phyloP scores from a whole-genome alignment of 2,329 filamentous ascomycete genomes.

The Fusarium longipes region DNA sequence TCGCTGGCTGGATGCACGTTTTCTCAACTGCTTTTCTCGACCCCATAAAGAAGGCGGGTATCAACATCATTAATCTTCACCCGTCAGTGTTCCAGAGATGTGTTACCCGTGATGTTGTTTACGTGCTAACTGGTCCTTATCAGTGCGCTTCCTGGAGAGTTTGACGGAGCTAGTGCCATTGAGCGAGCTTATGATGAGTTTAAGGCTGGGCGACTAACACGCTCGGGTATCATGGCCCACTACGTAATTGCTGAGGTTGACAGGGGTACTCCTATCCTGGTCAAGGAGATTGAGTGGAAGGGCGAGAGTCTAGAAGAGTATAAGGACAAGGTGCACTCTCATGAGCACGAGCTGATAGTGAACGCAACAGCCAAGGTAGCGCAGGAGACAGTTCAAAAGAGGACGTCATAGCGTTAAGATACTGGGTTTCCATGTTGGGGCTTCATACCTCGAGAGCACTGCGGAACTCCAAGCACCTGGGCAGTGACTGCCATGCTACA shows the following conservation, averaged over 20 bases:
- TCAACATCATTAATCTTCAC: slow-evolving; percentile 85
- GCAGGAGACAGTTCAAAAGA: slow-evolving; percentile 51
- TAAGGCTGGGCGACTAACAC: slow-evolving; percentile 69
- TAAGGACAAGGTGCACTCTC: slow-evolving; percentile 76
- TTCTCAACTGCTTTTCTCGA: slow-evolving; percentile 76
- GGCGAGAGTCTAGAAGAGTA: slow-evolving; percentile 74
- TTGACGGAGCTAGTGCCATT: slow-evolving; percentile 83
- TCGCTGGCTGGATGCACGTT: slow-evolving; percentile 90
- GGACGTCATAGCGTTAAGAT: slow-evolving; percentile 13
- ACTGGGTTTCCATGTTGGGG: too few species aligned
- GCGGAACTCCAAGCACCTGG: too few species aligned
- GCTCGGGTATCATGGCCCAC: slow-evolving; percentile 91
- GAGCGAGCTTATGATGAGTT: slow-evolving; percentile 81
- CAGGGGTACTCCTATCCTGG: slow-evolving; percentile 78
- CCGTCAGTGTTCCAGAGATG: slow-evolving; percentile 73
- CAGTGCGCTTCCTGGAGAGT: slow-evolving; percentile 64
- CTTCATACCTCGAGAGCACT: too few species aligned
- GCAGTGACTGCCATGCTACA: too few species aligned
- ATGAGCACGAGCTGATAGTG: slow-evolving; percentile 84
- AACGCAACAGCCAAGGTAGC: slow-evolving; percentile 71
- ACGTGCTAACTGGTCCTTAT: slow-evolving; percentile 52
- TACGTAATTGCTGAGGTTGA: slow-evolving; percentile 86
- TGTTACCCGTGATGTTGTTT: not conserved
- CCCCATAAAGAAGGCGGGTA: slow-evolving; percentile 69
- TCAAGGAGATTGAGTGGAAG: slow-evolving; percentile 73